Percentiles rank a stretch among this genome's conserved stretches.
Conservation (phyloP, 352 stramenopile species). For the Globisporangium cylindrosporum region DNA sequence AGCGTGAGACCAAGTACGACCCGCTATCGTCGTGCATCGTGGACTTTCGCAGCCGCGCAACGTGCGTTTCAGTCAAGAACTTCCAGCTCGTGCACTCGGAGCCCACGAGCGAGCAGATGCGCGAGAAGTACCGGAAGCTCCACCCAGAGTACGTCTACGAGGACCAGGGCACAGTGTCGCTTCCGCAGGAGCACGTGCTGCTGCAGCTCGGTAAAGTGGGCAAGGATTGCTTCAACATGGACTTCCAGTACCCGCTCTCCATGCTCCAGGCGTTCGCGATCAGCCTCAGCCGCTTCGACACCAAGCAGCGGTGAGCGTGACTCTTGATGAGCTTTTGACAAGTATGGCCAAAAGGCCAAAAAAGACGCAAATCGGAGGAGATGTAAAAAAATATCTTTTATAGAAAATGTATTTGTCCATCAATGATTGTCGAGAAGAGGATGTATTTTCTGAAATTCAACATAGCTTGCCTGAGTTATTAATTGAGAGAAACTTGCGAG, state of each 20-base stretch:
- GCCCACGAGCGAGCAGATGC: constrained; percentile 62
- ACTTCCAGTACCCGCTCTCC: constrained; percentile 91
- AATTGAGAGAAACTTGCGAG: too few relatives aligned
- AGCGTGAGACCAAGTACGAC: constrained; percentile 89
- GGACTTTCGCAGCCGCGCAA: constrained; percentile 90
- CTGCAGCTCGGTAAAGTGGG: constrained; percentile 86
- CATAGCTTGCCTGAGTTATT: too few relatives aligned
- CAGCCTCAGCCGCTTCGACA: constrained; percentile 90
- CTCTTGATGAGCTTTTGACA: not conserved
- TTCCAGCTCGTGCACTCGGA: constrained; percentile 90
- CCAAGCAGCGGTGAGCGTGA: constrained; percentile 66
- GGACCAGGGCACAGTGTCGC: constrained; percentile 79
- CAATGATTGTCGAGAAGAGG: too few relatives aligned
- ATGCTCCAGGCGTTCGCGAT: constrained; percentile 93
- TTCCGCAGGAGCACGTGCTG: constrained; percentile 79
- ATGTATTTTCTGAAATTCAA: too few relatives aligned
- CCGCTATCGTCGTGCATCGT: constrained; percentile 90
- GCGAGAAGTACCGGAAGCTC: constrained; percentile 64
- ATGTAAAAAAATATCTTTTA: not conserved
- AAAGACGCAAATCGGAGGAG: too few relatives aligned
- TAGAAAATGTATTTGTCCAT: not conserved
- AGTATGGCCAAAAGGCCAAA: too few relatives aligned
- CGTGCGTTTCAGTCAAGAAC: constrained; percentile 90
- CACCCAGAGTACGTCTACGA: constrained; percentile 77
- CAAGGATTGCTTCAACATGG: constrained; percentile 95